Evolutionary conservation across 2,329 filamentous ascomycete species (phyloP), one percentile per base, ranked within the genome.

Genomic region (Fusarium penzigii): DNA sequence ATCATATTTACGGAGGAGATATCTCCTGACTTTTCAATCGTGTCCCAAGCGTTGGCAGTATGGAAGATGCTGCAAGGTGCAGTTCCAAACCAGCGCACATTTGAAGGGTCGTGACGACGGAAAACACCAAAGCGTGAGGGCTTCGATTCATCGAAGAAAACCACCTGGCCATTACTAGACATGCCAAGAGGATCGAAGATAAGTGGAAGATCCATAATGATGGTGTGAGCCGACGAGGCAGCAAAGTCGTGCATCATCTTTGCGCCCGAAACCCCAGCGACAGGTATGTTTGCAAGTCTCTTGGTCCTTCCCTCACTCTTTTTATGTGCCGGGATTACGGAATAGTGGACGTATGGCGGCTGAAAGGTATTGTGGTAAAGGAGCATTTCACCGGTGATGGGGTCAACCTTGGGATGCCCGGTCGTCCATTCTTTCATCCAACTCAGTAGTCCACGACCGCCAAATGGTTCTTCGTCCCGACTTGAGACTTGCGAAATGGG

Each of bases 221-320:
- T 71, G 0, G 86, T 88, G 61, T 88, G 78, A 6, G 65, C 68
- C 6, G 71, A 75, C 2, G 86, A 87, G 2, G 86, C 86, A 13
- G 87, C 87, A 68, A 89, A 90, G 65, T 90, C 87, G 64, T 90
- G 87, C 85, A 90, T 90, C 79, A 90, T 86, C 65, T 86, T 88
- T 2, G 85, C 82, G 1, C 81, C 81, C 5, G 74, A 73, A 25
- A 89, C 75, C 0, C 86, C 85, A 0, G 84, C 80, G 0, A 90
- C 76, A 0, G 84, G 73, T 20, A 68, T 59, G 4, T 61, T 65
- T 1, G 64, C 51, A 1, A 65, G 62, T 25, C 20, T 25, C 29
- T 56, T 58, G 2, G 10, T 7, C 1, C 2, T 14, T 2, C 7
- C 13, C 3, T 3, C 2, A 0, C 2, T 7, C 2, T 40, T 48